Percentiles rank a stretch among this genome's conserved stretches.
phyloP scores from a whole-genome alignment of 2,329 filamentous ascomycete species.

The Helminthosporium solani region DNA sequence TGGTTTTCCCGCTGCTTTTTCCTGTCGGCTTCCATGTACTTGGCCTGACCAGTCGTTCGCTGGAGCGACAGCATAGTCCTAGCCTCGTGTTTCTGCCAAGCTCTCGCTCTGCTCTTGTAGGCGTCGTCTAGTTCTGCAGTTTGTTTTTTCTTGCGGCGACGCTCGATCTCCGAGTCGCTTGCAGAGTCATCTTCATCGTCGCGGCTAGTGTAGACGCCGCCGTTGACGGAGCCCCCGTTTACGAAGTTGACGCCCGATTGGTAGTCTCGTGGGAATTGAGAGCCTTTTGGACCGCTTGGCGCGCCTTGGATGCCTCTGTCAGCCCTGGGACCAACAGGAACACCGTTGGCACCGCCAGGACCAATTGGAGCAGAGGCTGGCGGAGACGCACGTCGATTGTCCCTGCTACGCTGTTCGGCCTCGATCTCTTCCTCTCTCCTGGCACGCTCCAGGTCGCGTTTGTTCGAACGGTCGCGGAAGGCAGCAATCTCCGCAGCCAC shows the following conservation, averaged over 20 bases:
- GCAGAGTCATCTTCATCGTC: conserved; percentile 88
- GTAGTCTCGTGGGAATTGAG: conserved; percentile 68
- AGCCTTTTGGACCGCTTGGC: conserved; percentile 68
- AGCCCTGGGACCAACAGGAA: conserved; percentile 70
- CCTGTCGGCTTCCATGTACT: conserved; percentile 67
- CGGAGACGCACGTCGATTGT: conserved; percentile 69
- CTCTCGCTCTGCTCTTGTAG: conserved; percentile 81
- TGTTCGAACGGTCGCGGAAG: conserved; percentile 88
- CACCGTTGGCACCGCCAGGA: conserved; percentile 67
- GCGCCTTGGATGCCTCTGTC: conserved; percentile 69
- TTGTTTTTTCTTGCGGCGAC: conserved; percentile 68
- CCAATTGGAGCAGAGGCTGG: conserved; percentile 61
- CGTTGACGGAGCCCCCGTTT: conserved; percentile 71
- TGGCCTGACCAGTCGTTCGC: conserved; percentile 78
- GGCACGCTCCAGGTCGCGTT: conserved; percentile 83
- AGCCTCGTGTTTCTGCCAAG: conserved; percentile 87
- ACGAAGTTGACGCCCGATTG: conserved; percentile 81
- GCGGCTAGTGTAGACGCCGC: conserved; percentile 54
- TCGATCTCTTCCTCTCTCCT: conserved; percentile 91
- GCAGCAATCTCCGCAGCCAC: conserved; percentile 92
- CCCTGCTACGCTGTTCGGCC: conserved; percentile 75
- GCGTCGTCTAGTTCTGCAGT: conserved; percentile 75
- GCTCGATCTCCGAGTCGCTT: conserved; percentile 81
- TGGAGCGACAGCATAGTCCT: conserved; percentile 81
- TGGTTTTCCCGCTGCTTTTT: conserved; percentile 66